Percentiles rank a stretch among this genome's conserved stretches.
These are phyloP conservation scores for Gracilaria gracilis DNA, from an alignment of 23 red algal genomes.

Conservation along the genomic window DNA sequence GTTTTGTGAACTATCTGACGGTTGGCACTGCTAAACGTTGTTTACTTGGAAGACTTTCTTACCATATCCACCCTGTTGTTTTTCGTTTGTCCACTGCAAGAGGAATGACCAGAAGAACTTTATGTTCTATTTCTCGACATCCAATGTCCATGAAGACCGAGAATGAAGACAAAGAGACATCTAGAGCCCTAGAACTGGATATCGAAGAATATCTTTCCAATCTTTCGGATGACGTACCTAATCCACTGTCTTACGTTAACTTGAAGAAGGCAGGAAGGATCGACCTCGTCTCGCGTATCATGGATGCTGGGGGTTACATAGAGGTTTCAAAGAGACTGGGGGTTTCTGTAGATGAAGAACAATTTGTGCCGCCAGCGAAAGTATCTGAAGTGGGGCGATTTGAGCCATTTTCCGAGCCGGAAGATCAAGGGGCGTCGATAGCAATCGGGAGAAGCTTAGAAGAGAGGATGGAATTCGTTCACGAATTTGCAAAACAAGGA, in stretches of 20 bases:
- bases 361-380: slow-evolving; percentile 25
- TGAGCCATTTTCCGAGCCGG: slow-evolving; percentile 11
- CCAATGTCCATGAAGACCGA: background rate
- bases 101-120: background rate
- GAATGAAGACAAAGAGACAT: background rate
- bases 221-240: background rate
- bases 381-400: background rate
- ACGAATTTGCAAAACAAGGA: background rate
- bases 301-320: slow-evolving; percentile 73
- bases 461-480: slow-evolving; percentile 16
- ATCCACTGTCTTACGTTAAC: slow-evolving; percentile 66
- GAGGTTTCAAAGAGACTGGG: slow-evolving; percentile 58
- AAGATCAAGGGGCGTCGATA: slow-evolving; percentile 43
- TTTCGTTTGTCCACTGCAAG: background rate
- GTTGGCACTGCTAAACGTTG: background rate
- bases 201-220: slow-evolving; percentile 1
- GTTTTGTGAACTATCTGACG: slow-evolving; percentile 6
- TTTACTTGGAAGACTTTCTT: background rate
- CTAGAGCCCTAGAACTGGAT: background rate
- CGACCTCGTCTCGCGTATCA: slow-evolving; percentile 72
- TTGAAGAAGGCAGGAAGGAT: slow-evolving; percentile 42
- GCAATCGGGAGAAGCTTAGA: slow-evolving; percentile 54
- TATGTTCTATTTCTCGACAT: background rate
- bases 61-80: background rate
- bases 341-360: slow-evolving; percentile 45